A percentile compares a stretch with the other conserved stretches of the same genome.
Conservation (phyloP, 352 stramenopile genomes). For the Pythium aristosporum region DNA sequence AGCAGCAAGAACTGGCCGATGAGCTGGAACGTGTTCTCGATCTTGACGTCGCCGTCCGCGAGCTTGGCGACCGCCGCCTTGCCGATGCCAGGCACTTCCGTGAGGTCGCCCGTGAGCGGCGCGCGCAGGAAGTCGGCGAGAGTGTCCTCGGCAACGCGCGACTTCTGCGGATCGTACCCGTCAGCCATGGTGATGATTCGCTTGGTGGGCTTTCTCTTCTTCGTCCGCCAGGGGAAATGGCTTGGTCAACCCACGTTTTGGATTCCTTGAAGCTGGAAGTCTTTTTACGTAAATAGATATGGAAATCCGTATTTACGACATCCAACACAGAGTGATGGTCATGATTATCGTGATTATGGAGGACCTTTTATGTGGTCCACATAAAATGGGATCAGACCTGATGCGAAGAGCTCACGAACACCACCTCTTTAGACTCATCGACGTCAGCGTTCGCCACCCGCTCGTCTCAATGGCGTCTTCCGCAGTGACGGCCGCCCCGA, state of each 20-base stretch:
- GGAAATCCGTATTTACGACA: conserved; percentile 7
- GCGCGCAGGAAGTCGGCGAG: conserved; percentile 92
- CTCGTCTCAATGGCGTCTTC: conserved; percentile 4
- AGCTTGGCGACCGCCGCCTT: conserved; percentile 89
- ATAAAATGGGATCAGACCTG: conserved; percentile 6
- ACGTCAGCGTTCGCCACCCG: conserved; percentile 19
- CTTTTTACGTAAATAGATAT: conserved; percentile 4
- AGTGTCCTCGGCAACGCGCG: conserved; percentile 88
- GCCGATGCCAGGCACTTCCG: conserved; percentile 94
- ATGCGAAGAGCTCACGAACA: not conserved
- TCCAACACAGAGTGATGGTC: not conserved
- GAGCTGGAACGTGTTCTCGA: conserved; percentile 98
- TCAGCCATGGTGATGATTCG: conserved; percentile 49
- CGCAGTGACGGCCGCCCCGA: conserved; percentile 19
- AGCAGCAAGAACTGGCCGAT: conserved; percentile 94
- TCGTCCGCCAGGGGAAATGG: not conserved
- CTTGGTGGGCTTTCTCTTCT: conserved; percentile 2
- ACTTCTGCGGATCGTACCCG: conserved; percentile 92
- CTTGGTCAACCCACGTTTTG: conserved; percentile 1
- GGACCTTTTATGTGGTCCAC: not conserved
- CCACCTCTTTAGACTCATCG: not conserved
- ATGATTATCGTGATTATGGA: not conserved
- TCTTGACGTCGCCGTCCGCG: conserved; percentile 72
- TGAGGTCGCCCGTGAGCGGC: conserved; percentile 91
- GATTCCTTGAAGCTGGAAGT: not conserved